Evolutionary conservation across 208 protist genomes (phyloP), one percentile per base, ranked within the genome.

Genomic region (Wallacemonas rigidus): DNA sequence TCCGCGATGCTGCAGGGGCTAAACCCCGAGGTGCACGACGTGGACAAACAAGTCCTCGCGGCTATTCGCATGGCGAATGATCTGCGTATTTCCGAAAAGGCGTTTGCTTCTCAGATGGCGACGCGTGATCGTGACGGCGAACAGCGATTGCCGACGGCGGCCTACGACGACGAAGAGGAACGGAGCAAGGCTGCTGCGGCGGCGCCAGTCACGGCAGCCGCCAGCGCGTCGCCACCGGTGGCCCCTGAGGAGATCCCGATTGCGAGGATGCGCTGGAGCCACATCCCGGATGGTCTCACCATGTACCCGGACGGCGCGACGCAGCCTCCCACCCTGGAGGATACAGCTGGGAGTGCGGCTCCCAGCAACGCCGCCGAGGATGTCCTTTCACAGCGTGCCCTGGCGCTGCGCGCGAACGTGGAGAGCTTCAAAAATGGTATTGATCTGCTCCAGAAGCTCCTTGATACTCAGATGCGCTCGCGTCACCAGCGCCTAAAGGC

Each of bases 241-340:
- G 57, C 83, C 41, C 75, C 55, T 56, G 68, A 65, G 38, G 76
- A 78, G 1, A 56, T 91, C 6, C 80, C 83, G 12, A 76, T 91
- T 36, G 58, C 74, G 62, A 70, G 77, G 63, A 92, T 95, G 87
- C 72, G 75, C 68, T 95, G 91, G 89, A 77, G 82, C 17, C 74
- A 94, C 79, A 84, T 95, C 12, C 91, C 91, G 14, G 88, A 89
- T 44, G 88, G 87, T 4, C 71, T 95, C 62, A 89, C 77, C n/a
- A 74, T 91, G 83, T 95, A 95, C 76, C 76, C 81, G 1, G 58
- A 85, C 43, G 88, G 85, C 11, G 17, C 36, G n/a, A 71, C 72
- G 6, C 61, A 44, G 15, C 47, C 69, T 6, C 74, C 79, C 11
- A 7, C 61, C 68, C 77, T 56, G 45, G 38, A n/a, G 50, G 35